Evolutionary conservation across 345 rosid genomes (phyloP).

Genomic region (Mallotus nudiflorus): DNA sequence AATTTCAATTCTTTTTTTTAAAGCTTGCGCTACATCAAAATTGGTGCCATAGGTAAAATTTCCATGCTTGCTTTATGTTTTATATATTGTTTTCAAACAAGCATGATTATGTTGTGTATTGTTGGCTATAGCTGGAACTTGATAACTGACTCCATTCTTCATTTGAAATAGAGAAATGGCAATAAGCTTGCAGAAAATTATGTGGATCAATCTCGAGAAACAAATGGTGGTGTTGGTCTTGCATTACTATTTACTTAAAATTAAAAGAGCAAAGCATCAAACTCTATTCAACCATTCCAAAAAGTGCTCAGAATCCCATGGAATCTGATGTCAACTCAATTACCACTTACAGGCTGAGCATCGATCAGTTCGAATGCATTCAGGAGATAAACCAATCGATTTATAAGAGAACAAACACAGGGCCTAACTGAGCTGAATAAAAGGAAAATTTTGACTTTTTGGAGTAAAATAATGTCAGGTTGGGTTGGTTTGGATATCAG

Average conservation of each 20-base stretch:
- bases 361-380: no score
- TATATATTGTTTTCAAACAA: not conserved
- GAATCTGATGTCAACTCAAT: constrained; percentile 44
- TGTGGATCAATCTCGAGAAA: constrained; percentile 41
- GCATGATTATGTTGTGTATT: not conserved
- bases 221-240: constrained; percentile 33
- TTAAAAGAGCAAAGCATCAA: constrained; percentile 51
- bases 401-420: no score
- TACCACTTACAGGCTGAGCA: constrained; percentile 38
- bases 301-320: constrained; percentile 38
- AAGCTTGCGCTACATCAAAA: no score
- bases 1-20: no score
- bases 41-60: constrained; percentile 65
- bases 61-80: constrained; percentile 13
- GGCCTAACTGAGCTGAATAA: no score
- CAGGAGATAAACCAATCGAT: no score
- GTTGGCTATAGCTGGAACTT: not conserved
- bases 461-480: no score
- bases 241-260: constrained; percentile 44
- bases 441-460: no score
- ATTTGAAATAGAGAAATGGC: constrained; percentile 49
- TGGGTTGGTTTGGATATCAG: no score
- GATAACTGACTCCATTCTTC: constrained; percentile 8
- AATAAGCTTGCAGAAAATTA: constrained; percentile 48
- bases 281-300: constrained; percentile 37